Conservation (phyloP, 169 alveolate species). For the Eimeria sp. region DNA sequence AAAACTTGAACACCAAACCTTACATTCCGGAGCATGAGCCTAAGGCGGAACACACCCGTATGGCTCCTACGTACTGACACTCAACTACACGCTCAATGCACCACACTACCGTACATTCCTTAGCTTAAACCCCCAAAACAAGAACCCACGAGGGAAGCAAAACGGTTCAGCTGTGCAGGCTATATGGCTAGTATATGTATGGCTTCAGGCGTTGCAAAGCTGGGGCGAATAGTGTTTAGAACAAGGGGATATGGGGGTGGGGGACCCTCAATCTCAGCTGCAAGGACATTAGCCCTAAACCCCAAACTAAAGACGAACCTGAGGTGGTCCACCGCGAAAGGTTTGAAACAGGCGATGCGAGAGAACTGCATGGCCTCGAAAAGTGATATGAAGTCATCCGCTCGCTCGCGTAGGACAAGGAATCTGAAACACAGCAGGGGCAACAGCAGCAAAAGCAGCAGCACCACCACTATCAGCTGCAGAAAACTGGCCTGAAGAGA, state of each 20-base stretch:
- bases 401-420: constrained; percentile 95
- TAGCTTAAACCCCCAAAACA: too few species aligned
- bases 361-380: constrained; percentile 94
- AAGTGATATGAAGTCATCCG: constrained; percentile 91
- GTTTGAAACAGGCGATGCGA: constrained; percentile 97
- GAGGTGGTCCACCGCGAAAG: constrained; percentile 92
- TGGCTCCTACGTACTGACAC: too few species aligned
- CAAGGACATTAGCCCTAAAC: neutral
- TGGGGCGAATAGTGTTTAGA: too few species aligned
- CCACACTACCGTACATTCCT: too few species aligned
- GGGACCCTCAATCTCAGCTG: neutral
- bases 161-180: neutral
- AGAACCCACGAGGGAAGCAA: too few species aligned
- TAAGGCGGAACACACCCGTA: neutral
- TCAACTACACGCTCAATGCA: too few species aligned
- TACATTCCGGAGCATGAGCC: neutral
- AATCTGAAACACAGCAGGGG: constrained; percentile 86
- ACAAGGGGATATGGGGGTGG: neutral
- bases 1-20: neutral
- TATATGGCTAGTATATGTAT: too few species aligned
- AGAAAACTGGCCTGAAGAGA: neutral
- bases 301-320: constrained; percentile 50
- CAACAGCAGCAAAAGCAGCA: constrained; percentile 19
- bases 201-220: too few species aligned
- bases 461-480: neutral